These are phyloP conservation scores for Orbilia ellipsospora DNA, from an alignment of 2,329 filamentous ascomycete genomes.

Conservation along the genomic window DNA sequence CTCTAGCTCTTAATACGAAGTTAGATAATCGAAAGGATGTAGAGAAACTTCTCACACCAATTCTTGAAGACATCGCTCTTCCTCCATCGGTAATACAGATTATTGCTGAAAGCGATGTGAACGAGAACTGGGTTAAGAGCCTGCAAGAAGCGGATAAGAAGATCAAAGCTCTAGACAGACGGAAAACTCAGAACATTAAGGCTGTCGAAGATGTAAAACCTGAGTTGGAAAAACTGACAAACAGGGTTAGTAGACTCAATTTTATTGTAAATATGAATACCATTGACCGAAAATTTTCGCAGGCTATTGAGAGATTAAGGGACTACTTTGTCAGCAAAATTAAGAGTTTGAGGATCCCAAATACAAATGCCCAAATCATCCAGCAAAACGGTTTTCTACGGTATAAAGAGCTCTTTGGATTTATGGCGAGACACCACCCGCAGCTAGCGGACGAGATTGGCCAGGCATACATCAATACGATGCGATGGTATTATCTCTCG, in stretches of 20 bases:
- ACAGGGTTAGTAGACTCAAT: conserved; percentile 70
- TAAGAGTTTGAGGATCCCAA: conserved; percentile 90
- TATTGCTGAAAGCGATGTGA: conserved; percentile 87
- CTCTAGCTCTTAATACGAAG: conserved; percentile 81
- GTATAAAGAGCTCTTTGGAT: conserved; percentile 88
- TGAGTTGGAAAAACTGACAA: conserved; percentile 82
- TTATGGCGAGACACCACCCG: conserved; percentile 83
- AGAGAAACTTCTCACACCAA: conserved; percentile 84
- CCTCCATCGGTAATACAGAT: conserved; percentile 84
- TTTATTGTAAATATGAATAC: conserved; percentile 13
- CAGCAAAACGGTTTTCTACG: conserved; percentile 91
- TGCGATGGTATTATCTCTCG: conserved; percentile 96
- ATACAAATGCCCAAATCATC: conserved; percentile 96
- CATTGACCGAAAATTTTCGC: conserved; percentile 53
- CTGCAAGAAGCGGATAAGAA: conserved; percentile 85
- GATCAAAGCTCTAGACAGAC: conserved; percentile 75
- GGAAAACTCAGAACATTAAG: conserved; percentile 73
- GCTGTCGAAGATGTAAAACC: conserved; percentile 86
- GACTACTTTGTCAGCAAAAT: conserved; percentile 96
- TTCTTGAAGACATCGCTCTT: conserved; percentile 91
- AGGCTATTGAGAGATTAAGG: conserved; percentile 91
- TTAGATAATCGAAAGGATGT: conserved; percentile 88
- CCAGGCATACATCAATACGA: conserved; percentile 95
- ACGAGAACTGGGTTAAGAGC: conserved; percentile 86
- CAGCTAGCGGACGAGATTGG: conserved; percentile 89